Evolutionary conservation across 23 red algal species (phyloP).

Genomic region (Gracilaria vermiculophylla): DNA sequence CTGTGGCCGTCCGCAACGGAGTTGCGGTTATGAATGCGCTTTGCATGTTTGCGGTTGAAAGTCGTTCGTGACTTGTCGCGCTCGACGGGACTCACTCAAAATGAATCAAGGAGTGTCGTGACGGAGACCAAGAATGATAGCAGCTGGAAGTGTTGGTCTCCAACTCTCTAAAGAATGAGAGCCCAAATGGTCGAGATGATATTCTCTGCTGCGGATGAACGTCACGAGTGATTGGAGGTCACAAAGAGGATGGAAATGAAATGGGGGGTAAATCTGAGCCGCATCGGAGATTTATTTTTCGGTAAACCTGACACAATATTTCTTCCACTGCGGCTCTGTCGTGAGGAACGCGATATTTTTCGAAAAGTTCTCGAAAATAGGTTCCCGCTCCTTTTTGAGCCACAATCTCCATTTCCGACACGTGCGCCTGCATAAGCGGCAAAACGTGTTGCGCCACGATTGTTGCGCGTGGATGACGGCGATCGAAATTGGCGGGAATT

Average conservation of each 20-base stretch:
- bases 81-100: background rate
- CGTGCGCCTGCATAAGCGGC: background rate
- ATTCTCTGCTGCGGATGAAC: too few species aligned
- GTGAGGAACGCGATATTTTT: too few species aligned
- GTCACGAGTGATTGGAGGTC: too few species aligned
- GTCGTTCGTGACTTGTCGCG: background rate
- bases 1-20: background rate
- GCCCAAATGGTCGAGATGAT: background rate
- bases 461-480: background rate
- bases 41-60: background rate
- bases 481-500: background rate
- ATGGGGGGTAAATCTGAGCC: background rate
- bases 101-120: background rate
- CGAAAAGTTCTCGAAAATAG: too few species aligned
- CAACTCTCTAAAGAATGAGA: too few species aligned
- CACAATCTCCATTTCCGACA: background rate
- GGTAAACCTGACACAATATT: background rate
- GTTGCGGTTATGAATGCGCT: constrained; percentile 11
- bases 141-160: too few species aligned
- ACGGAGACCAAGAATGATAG: background rate
- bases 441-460: background rate
- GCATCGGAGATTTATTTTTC: background rate
- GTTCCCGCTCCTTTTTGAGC: too few species aligned
- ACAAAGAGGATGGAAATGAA: too few species aligned
- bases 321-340: too few species aligned